Conservation (phyloP, 2,329 filamentous ascomycete genomes). For the Torrubiellomyces zombiae region DNA sequence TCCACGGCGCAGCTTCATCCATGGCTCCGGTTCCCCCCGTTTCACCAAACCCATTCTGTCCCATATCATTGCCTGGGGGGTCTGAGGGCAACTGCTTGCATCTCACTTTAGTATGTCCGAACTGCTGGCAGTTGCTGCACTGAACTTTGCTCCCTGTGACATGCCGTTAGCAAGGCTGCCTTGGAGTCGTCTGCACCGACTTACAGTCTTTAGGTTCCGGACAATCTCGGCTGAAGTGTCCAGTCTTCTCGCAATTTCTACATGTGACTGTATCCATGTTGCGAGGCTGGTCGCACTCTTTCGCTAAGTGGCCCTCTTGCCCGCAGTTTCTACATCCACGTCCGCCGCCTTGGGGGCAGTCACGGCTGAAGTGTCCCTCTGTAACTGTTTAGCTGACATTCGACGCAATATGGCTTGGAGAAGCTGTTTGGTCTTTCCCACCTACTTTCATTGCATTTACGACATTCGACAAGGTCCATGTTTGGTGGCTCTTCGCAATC, state of each 20-base stretch:
- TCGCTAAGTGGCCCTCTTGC: constrained; percentile 38
- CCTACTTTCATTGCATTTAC: constrained; percentile 45
- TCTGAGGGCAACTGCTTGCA: no score
- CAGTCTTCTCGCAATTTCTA: constrained; percentile 41
- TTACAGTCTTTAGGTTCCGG: constrained; percentile 31
- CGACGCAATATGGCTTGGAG: neutral
- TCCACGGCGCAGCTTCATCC: no score
- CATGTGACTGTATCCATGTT: constrained; percentile 35
- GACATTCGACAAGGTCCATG: constrained; percentile 46
- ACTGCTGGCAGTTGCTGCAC: constrained; percentile 21
- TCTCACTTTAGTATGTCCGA: constrained; percentile 21
- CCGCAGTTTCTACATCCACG: constrained; percentile 46
- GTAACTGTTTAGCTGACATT: constrained; percentile 4
- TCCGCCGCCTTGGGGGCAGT: constrained; percentile 45
- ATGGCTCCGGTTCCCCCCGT: no score
- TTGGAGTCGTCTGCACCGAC: no score
- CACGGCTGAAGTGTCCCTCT: constrained; percentile 45
- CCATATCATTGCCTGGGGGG: no score
- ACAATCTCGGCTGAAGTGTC: constrained; percentile 47
- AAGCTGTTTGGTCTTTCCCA: no score
- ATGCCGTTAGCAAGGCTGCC: neutral
- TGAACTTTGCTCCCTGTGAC: constrained; percentile 21
- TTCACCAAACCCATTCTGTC: no score
- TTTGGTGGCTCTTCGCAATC: constrained; percentile 45
- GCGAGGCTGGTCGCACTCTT: constrained; percentile 30